Evolutionary conservation across 2,329 filamentous ascomycete genomes (phyloP), one percentile per base, ranked within the genome.

Genomic region (Aspergillus fumigatiaffinis): DNA sequence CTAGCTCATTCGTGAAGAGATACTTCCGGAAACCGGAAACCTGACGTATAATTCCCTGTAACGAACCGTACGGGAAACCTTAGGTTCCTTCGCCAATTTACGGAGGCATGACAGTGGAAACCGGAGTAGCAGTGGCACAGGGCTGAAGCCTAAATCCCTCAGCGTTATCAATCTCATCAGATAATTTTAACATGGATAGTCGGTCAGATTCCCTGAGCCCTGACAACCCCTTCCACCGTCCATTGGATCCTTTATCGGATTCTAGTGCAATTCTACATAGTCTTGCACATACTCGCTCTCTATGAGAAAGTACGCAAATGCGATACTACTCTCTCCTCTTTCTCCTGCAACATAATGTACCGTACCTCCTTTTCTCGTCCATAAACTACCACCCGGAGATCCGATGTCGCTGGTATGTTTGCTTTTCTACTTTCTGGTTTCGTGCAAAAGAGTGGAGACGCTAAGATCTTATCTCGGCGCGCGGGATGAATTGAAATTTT

Each of bases 401-500:
- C 64, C 64, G 64, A 65, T 64, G 59, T 65, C 63, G 63, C 63
- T 63, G 38, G 32, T 17, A 17, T 35, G 28, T 12, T 12, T 29
- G 28, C 28, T 4, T 4, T 10, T 4, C 26, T n/a, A 21, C 20
- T 23, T 53, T 38, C 32, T 38, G 32, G 5, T 7, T 38, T 35
- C 32, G 14, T 38, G 32, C 21, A 38, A 47, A 53, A 48, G 2
- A 53, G 29, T 28, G 20, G 38, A 51, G 51, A 55, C 58, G 50
- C 61, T 64, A 65, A 52, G 61, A 66, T 65, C 64, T 66, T 66
- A 66, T 68, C 60, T 63, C 59, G 59, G 63, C 57, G 57, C 21
- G 32, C 28, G 44, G 23, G 17, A 21, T 35, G 50, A 46, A 41
- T 52, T 51, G 29, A 42, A 50, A 32, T 14, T 32, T 52, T 47